Conservation (phyloP, 1,139 yeast species). For the Pichia norvegensis region DNA sequence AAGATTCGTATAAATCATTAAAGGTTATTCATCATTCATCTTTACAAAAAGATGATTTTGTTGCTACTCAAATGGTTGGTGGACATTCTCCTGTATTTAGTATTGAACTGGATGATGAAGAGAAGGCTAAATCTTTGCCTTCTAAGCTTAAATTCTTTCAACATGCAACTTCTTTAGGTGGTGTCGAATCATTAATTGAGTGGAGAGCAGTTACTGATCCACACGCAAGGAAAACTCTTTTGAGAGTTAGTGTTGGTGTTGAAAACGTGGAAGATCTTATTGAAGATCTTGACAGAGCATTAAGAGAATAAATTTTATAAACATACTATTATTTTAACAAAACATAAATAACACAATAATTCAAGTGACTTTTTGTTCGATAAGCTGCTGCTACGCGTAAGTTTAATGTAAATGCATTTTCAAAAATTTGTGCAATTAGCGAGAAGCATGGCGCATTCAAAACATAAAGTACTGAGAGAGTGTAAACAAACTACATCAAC, state of each 20-base stretch:
- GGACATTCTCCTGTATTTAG: conserved; percentile 75
- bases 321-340: no score
- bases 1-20: conserved; percentile 41
- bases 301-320: conserved; percentile 18
- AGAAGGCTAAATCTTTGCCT: conserved; percentile 59
- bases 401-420: no score
- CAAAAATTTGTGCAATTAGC: no score
- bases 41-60: conserved; percentile 58
- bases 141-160: conserved; percentile 60
- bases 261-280: conserved; percentile 67
- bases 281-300: conserved; percentile 48
- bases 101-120: conserved; percentile 43
- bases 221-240: conserved; percentile 43
- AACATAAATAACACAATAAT: no score
- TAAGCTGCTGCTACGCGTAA: no score
- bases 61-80: conserved; percentile 53
- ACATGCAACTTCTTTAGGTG: conserved; percentile 91
- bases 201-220: conserved; percentile 80
- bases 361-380: no score
- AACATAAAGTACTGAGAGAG: not conserved
- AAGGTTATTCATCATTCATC: conserved; percentile 60
- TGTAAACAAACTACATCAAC: not conserved
- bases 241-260: conserved; percentile 73
- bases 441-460: no score
- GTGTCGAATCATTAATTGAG: conserved; percentile 86